Evolutionary conservation across 2,329 filamentous ascomycete genomes (phyloP).

Genomic region (Exophiala oligosperma): DNA sequence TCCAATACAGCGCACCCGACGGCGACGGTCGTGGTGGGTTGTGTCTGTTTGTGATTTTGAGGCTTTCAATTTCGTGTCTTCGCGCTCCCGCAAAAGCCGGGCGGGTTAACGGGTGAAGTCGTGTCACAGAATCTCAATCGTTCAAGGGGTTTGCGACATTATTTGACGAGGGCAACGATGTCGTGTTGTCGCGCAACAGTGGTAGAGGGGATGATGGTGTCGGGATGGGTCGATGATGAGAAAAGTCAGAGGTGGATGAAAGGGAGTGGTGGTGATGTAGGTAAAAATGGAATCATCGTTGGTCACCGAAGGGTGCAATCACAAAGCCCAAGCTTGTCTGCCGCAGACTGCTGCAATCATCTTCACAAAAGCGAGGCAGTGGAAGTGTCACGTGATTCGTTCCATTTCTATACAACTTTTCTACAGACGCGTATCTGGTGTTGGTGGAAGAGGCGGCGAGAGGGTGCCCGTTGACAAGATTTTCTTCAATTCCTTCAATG

Average conservation of each 20-base stretch:
- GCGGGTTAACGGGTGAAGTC: conserved; percentile 12
- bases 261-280: conserved; percentile 19
- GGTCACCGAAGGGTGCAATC: conserved; percentile 24
- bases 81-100: conserved; percentile 2
- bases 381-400: conserved; percentile 18
- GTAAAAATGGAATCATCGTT: conserved; percentile 22
- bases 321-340: conserved; percentile 23
- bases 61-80: neutral
- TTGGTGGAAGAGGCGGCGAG: neutral
- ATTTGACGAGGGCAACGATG: conserved; percentile 10
- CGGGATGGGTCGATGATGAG: conserved; percentile 18
- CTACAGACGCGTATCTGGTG: neutral
- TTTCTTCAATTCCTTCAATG: neutral
- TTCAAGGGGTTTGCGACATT: conserved; percentile 24
- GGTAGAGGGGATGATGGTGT: conserved; percentile 10
- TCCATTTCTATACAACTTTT: conserved; percentile 11
- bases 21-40: neutral
- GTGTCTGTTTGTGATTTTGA: neutral
- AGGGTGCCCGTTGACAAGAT: too few species aligned
- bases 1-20: neutral
- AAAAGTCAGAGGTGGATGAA: conserved; percentile 12
- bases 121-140: conserved; percentile 21
- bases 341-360: conserved; percentile 21
- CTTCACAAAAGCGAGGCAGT: conserved; percentile 13
- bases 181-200: conserved; percentile 17